These are phyloP conservation scores for Penicillium digitatum DNA, from an alignment of 2,329 filamentous ascomycete genomes.

Conservation along the genomic window DNA sequence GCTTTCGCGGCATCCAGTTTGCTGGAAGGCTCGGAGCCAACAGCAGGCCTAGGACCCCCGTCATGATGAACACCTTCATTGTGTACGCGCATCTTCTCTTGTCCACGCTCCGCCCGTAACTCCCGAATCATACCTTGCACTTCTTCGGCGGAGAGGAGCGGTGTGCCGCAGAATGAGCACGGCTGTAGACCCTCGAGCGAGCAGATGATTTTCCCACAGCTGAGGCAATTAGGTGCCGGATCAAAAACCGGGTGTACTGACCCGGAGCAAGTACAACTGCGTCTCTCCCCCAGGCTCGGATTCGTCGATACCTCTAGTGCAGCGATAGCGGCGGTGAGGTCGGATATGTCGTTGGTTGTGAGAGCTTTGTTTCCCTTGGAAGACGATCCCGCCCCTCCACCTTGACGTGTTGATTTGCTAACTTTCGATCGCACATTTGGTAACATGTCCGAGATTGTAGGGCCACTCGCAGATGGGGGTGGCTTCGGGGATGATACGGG, in stretches of 20 bases:
- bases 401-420: slow-evolving; percentile 67
- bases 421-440: slow-evolving; percentile 57
- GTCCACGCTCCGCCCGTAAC: slow-evolving; percentile 77
- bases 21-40: slow-evolving; percentile 36
- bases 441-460: slow-evolving; percentile 72
- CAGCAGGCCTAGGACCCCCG: slow-evolving; percentile 28
- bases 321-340: slow-evolving; percentile 74
- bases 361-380: slow-evolving; percentile 46
- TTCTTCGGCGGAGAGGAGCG: slow-evolving; percentile 68
- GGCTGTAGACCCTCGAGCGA: slow-evolving; percentile 90
- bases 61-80: slow-evolving; percentile 51
- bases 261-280: slow-evolving; percentile 79
- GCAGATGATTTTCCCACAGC: slow-evolving; percentile 92
- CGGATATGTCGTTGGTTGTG: slow-evolving; percentile 50
- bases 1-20: slow-evolving; percentile 67
- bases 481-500: slow-evolving; percentile 38
- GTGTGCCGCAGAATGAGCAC: slow-evolving; percentile 81
- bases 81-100: slow-evolving; percentile 79
- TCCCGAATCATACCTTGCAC: slow-evolving; percentile 81
- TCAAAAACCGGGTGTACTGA: slow-evolving; percentile 79
- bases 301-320: slow-evolving; percentile 90
- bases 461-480: slow-evolving; percentile 68
- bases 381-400: slow-evolving; percentile 61
- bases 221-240: slow-evolving; percentile 89
- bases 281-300: slow-evolving; percentile 64